Conservation (phyloP, 768 basidiomycete species). For the Macrolepiota albuminosa region DNA sequence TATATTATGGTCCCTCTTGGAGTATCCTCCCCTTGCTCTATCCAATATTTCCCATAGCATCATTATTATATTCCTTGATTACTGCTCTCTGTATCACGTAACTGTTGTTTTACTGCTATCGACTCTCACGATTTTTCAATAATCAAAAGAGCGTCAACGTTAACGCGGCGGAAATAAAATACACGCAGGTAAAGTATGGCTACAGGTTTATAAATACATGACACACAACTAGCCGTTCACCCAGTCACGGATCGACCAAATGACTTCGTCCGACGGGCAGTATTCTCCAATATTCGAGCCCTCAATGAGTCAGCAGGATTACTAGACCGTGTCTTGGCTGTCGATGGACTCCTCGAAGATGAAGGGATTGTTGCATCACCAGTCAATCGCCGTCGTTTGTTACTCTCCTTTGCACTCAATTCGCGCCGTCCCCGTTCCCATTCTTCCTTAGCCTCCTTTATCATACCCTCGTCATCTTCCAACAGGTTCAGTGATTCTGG, state of each 20-base stretch:
- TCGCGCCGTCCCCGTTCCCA: conserved; percentile 55
- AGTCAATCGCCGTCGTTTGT: conserved; percentile 44
- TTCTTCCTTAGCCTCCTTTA: conserved; percentile 55
- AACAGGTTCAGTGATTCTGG: conserved; percentile 63
- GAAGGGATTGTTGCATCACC: conserved; percentile 23
- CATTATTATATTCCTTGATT: conserved; percentile 34
- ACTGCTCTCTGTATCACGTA: conserved; percentile 51
- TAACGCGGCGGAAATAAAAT: not conserved
- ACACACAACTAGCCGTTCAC: not conserved
- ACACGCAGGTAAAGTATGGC: not conserved
- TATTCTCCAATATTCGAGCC: conserved; percentile 55
- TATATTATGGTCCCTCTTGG: conserved; percentile 36
- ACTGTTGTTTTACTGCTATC: conserved; percentile 63
- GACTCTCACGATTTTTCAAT: conserved; percentile 48
- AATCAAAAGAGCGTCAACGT: not conserved
- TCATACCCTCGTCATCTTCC: conserved; percentile 57
- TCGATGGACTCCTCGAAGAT: conserved; percentile 18
- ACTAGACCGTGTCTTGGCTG: conserved; percentile 10
- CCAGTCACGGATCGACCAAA: conserved; percentile 6
- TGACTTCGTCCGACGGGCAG: conserved; percentile 35
- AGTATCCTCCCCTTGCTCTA: conserved; percentile 26
- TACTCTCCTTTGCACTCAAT: conserved; percentile 34
- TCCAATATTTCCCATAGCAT: conserved; percentile 27
- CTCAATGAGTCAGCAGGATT: conserved; percentile 39
- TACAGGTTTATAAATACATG: not conserved